Evolutionary conservation across 768 basidiomycete genomes (phyloP), one percentile per base, ranked within the genome.

Genomic region (Rhodotorula babjevae): DNA sequence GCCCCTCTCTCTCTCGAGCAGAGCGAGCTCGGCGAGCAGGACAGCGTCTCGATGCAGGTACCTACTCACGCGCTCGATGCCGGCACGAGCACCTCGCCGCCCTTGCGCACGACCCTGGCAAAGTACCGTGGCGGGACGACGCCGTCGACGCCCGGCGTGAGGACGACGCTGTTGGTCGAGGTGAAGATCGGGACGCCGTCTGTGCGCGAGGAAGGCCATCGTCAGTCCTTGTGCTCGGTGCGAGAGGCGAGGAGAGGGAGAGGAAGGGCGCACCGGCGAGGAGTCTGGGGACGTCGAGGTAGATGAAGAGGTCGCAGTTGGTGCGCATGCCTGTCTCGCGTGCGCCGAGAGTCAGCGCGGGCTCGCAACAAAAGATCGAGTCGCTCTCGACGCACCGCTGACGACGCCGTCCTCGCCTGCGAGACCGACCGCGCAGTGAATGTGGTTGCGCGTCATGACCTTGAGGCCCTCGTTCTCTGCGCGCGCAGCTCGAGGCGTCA

Each of bases 361-460:
- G 36, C 36, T 9, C 36, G 9, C 36, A 36, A 36, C 36, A 9
- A 4, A 9, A 36, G 9, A 36, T 9, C 5, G 9, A 9, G 36
- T 36, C 36, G 36, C 36, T 49, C 19, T 31, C 11, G 3, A 77
- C 87, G 36, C 68, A 91, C 93, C 92, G 74, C 91, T 93, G 64
- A 89, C 85, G 61, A 91, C 87, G 11, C 85, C 85, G 4, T 79
- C 63, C 23, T 87, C 82, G 2, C 87, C 87, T 5, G 84, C 82
- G 7, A 90, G 82, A 49, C 90, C 88, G 79, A 93, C 90, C 0
- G 94, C 93, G 23, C 96, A 84, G 80, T 99, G 95, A 52, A 98
- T 90, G 78, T 97, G 93, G 78, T 93, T 95, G 36, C 95, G 84
- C 21, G 82, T 84, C 93, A 94, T 96, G 73, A 72, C 66, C 69